Evolutionary conservation across 1,284 basidiomycete genomes (phyloP), one percentile per base, ranked within the genome.

Genomic region (Exobasidium cylindrosporum): DNA sequence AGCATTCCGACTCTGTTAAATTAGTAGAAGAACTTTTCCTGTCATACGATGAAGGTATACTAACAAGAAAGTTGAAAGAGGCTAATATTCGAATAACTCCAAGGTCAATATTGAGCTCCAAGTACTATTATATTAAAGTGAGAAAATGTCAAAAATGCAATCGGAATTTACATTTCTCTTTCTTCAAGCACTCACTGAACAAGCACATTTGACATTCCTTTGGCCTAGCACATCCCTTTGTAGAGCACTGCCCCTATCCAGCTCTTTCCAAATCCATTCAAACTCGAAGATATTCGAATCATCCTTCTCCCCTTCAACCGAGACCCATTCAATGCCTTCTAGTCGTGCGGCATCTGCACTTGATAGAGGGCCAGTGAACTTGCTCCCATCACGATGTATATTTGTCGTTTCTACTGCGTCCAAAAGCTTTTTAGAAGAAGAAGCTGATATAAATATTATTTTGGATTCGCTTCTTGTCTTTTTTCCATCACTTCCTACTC

Each of bases 161-260:
- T 50, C 47, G 29, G 21, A 21, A 50, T 23, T 31, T 14, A 7
- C 47, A 7, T 24, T 14, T 50, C 24, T 21, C 47, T 31, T 13
- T n/a, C n/a, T n/a, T n/a, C 17, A 45, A 28, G 24, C 21, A 43
- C 21, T 31, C 14, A 55, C 21, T 21, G 53, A 23, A 44, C 53
- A 55, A 28, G 53, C 53, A 44, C 53, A 55, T 32, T 55, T 55
- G 32, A 44, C 53, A n/a, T 13, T 31, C 14, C 30, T 35, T 55
- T 55, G 26, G 5, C 53, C 40, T 40, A 40, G 35, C 23, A 49
- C 14, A 24, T 52, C 26, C 17, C 3, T 43, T 30, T 58, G 57
- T 13, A n/a, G 11, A 11, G 11, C 4, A n/a, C 40, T 13, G 11
- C 29, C 35, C n/a, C 28, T 31, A 2, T 10, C 3, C 45, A 21